Evolutionary conservation across 306 rosid genomes (phyloP), one percentile per base, ranked within the genome.

Genomic region (Trichosanthes cucumerina): DNA sequence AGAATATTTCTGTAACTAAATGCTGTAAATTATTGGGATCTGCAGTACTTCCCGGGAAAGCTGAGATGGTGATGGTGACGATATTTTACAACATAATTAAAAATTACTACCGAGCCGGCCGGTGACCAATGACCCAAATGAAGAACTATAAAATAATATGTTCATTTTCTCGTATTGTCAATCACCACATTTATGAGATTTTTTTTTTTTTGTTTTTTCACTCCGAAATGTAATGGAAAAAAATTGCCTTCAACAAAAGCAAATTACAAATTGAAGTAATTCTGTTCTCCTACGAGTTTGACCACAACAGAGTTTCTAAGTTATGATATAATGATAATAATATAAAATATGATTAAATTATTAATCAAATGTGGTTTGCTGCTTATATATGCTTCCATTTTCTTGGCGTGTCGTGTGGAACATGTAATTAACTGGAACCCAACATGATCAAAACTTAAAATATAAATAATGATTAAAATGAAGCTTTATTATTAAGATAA

Each of bases 1-100:
- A 39, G 0, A 19, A 24, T 46, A 71, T 24, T 71, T 43, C 14
- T 15, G 60, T 28, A 9, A 15, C 4, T 72, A 72, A 47, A 19
- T 28, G 24, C 4, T 3, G 26, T 72, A 23, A 72, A 47, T 72
- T 47, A 3, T 46, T 72, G 77, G 38, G 14, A 13, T 72, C 24
- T 72, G 39, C 77, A 72, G 77, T 72, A 72, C 77, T 72, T 72
- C 59, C 77, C 77, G 36, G 77, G 47, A 16, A 72, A 72, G 43
- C 77, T 72, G 10, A 13, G 76, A 70, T 70, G 76, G 76, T 44
- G 76, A 70, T 70, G 76, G 76, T 44, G 56, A 70, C 36, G 33
- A 10, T 52, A 26, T 60, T 60, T 26, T 57, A 34, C 33, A 23
- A 39, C 28, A 43, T 0, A 43, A 69, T 68, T 36, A 23, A 44